phyloP scores from a whole-genome alignment of 2,329 filamentous ascomycete species.

The Hirsutella minnesotensis region DNA sequence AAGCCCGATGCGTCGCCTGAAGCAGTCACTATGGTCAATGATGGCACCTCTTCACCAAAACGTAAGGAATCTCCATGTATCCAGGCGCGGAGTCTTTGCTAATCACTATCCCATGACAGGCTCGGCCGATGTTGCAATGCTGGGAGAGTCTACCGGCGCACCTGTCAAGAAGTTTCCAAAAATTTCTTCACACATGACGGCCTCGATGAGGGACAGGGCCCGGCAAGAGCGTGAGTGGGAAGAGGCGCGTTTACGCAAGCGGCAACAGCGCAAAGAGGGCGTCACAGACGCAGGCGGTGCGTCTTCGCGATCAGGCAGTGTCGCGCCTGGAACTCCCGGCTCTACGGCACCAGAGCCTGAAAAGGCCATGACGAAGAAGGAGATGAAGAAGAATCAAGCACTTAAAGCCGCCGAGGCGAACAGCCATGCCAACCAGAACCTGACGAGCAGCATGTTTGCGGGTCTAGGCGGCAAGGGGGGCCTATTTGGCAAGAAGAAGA shows the following conservation, averaged over 20 bases:
- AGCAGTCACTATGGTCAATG: slow-evolving; percentile 37
- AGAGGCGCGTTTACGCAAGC: slow-evolving; percentile 57
- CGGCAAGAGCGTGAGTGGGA: slow-evolving; percentile 60
- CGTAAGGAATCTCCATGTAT: slow-evolving; percentile 30
- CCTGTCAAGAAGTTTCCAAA: slow-evolving; percentile 31
- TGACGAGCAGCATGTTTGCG: slow-evolving; percentile 63
- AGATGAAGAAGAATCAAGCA: slow-evolving; percentile 62
- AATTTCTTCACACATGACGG: slow-evolving; percentile 38
- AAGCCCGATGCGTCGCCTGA: slow-evolving; percentile 13
- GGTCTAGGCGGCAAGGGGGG: slow-evolving; percentile 51
- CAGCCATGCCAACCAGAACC: slow-evolving; percentile 71
- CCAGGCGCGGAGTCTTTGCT: not conserved
- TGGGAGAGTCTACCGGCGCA: slow-evolving; percentile 25
- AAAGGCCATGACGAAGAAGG: slow-evolving; percentile 77
- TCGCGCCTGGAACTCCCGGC: slow-evolving; percentile 49
- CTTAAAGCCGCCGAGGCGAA: slow-evolving; percentile 68
- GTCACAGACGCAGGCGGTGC: slow-evolving; percentile 36
- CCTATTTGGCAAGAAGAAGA: slow-evolving; percentile 47
- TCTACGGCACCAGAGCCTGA: slow-evolving; percentile 50
- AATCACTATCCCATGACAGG: slow-evolving; percentile 19
- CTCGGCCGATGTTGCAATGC: slow-evolving; percentile 21
- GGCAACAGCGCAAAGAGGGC: slow-evolving; percentile 50
- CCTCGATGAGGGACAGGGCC: slow-evolving; percentile 49
- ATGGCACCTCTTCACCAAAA: slow-evolving; percentile 44
- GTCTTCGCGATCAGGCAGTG: slow-evolving; percentile 41